Base-by-base conservation (phyloP, 2,329 filamentous ascomycete genomes). In the Aureobasidium vineae region DNA sequence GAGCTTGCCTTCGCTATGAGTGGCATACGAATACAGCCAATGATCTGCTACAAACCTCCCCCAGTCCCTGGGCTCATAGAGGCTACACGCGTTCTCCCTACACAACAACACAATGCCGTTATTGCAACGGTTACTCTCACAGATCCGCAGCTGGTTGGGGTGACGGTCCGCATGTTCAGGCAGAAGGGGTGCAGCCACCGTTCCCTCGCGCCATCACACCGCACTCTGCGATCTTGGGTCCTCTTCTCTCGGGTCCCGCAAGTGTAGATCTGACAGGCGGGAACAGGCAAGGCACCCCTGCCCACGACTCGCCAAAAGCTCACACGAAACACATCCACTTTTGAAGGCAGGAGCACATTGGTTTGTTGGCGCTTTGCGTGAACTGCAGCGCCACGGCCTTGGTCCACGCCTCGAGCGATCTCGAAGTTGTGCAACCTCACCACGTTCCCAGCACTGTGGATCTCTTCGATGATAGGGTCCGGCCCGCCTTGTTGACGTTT, bases 391-490 rank as follows among this genome's bases (percentile, higher is more conserved):
- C 59, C 45, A 31, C 38, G 41, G 21, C 40, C 33, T 23, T 41
- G 59, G 59, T 40, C 45, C 36, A 63, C 45, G 43, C 45, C 33
- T 63, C 33, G n/a, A 50, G 38, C 59, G 21, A 52, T 52, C 31
- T 50, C n/a, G 31, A 63, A 38, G 45, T 31, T 19, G 45, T 63
- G 59, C 45, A 15, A 50, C 45, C 59, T 26, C 59, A 40, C 40
- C 59, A 52, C 45, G 45, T 50, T 61, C 38, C 59, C 59, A 21
- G 28, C 33, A n/a, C 15, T 26, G 13, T 41, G 59, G 59, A 16
- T 28, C 19, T 28, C 45, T 36, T 40, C 43, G 19, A 63, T 63
- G 59, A 63, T 50, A 63, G 59, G 59, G 59, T 28, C 59, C 59
- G 59, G 59, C 45, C 59, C 59, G 59, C 45, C 59, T 63, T 52